Evolutionary conservation across 2,329 filamentous ascomycete species (phyloP).

Genomic region (Fusarium penzigii): DNA sequence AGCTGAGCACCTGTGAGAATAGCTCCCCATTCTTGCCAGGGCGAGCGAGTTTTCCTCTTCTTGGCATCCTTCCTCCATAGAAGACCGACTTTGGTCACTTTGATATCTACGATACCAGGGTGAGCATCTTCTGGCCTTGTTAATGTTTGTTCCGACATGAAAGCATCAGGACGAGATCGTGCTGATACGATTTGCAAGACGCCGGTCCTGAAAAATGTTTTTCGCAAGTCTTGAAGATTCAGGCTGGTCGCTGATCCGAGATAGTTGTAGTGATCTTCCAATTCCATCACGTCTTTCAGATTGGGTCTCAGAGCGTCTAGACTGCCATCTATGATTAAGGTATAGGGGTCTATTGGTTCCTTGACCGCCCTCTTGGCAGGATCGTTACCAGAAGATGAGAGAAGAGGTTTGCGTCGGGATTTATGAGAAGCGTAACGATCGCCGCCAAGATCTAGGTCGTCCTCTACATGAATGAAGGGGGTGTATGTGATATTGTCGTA

Average conservation of each 20-base stretch:
- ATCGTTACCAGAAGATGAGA: constrained; percentile 59
- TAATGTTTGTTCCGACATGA: constrained; percentile 84
- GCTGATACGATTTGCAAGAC: constrained; percentile 94
- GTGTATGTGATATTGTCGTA: constrained; percentile 99
- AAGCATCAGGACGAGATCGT: constrained; percentile 89
- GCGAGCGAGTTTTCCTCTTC: constrained; percentile 90
- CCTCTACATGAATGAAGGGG: constrained; percentile 96
- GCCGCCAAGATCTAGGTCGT: constrained; percentile 78
- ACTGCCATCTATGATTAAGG: constrained; percentile 87
- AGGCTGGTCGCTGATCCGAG: constrained; percentile 73
- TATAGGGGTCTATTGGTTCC: constrained; percentile 94
- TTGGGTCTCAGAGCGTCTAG: constrained; percentile 80
- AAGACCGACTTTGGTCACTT: constrained; percentile 92
- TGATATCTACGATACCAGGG: constrained; percentile 93
- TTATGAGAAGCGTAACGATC: constrained; percentile 73
- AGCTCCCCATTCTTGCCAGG: constrained; percentile 99
- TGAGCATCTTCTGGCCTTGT: constrained; percentile 84
- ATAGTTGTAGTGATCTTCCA: constrained; percentile 92
- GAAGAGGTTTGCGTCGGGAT: constrained; percentile 68
- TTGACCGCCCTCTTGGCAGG: constrained; percentile 63
- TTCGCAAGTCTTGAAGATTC: constrained; percentile 80
- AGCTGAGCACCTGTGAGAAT: constrained; percentile 95
- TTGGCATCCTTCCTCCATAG: constrained; percentile 93
- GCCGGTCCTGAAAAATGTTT: constrained; percentile 87
- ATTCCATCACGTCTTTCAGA: constrained; percentile 85